phyloP scores from a whole-genome alignment of 495 filamentous ascomycete species.

The Tirmania nivea region DNA sequence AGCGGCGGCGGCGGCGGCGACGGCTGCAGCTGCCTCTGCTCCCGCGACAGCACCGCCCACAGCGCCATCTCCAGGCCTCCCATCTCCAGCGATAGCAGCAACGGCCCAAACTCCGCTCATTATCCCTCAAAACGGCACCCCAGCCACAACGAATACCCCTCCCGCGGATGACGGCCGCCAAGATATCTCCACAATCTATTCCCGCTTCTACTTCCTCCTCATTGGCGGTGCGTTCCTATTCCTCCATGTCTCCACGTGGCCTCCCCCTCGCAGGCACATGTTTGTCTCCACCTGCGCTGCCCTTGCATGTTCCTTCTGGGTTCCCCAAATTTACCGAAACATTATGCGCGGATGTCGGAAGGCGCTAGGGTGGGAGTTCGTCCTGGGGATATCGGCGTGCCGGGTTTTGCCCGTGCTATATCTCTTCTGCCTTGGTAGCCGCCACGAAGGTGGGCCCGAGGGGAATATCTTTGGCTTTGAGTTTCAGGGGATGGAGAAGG shows the following conservation, averaged over 20 bases:
- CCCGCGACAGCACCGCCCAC: slow-evolving; percentile 14
- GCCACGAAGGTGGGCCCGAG: not conserved
- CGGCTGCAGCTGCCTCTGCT: slow-evolving; percentile 5
- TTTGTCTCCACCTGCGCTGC: slow-evolving; percentile 50
- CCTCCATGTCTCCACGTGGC: slow-evolving; percentile 55
- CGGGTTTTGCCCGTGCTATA: slow-evolving; percentile 61
- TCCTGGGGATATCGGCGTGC: slow-evolving; percentile 59
- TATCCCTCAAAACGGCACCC: slow-evolving; percentile 16
- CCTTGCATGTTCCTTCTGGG: slow-evolving; percentile 72
- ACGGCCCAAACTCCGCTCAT: slow-evolving; percentile 27
- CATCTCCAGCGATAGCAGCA: slow-evolving; percentile 32
- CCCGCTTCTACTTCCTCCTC: slow-evolving; percentile 53
- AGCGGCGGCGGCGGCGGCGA: slow-evolving; percentile 30
- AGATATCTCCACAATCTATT: slow-evolving; percentile 54
- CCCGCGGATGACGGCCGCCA: slow-evolving; percentile 18
- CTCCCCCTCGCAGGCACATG: slow-evolving; percentile 38
- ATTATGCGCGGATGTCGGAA: slow-evolving; percentile 75
- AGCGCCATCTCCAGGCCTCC: slow-evolving; percentile 14
- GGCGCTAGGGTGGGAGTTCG: slow-evolving; percentile 68
- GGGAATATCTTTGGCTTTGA: slow-evolving; percentile 67
- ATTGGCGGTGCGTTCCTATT: slow-evolving; percentile 50
- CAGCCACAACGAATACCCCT: slow-evolving; percentile 1
- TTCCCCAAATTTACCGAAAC: slow-evolving; percentile 79
- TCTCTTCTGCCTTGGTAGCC: slow-evolving; percentile 37
- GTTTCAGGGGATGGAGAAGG: slow-evolving; percentile 28